Percentiles rank a stretch among this genome's conserved stretches.
These are phyloP conservation scores for Moesziomyces sp. DNA, from an alignment of 1,284 basidiomycete genomes.

Conservation along the genomic window DNA sequence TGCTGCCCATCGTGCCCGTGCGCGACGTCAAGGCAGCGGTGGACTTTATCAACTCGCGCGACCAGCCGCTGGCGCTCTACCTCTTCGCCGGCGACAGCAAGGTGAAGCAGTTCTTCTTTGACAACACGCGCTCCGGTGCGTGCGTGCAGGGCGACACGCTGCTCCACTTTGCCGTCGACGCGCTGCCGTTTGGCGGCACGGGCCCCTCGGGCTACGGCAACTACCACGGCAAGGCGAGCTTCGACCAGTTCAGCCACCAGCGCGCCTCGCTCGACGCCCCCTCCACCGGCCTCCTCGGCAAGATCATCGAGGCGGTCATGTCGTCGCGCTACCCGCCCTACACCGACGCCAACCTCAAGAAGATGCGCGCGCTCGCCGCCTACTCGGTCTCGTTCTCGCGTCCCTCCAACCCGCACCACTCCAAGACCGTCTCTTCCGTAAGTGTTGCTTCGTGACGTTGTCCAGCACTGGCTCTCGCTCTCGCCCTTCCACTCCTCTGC, in stretches of 20 bases:
- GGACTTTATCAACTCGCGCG: slow-evolving; percentile 70
- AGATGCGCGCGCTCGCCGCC: slow-evolving; percentile 46
- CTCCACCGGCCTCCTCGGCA: slow-evolving; percentile 62
- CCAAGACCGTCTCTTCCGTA: slow-evolving; percentile 40
- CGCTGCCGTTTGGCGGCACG: slow-evolving; percentile 72
- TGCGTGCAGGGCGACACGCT: slow-evolving; percentile 52
- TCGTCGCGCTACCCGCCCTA: slow-evolving; percentile 68
- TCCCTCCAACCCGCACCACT: slow-evolving; percentile 57
- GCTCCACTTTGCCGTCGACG: slow-evolving; percentile 71
- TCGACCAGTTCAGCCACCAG: slow-evolving; percentile 71
- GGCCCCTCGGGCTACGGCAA: slow-evolving; percentile 70
- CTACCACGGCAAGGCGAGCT: slow-evolving; percentile 71
- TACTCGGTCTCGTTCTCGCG: slow-evolving; percentile 46
- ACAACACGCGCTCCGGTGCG: slow-evolving; percentile 58
- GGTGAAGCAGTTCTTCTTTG: slow-evolving; percentile 73
- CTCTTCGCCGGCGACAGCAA: slow-evolving; percentile 76
- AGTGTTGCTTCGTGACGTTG: slow-evolving; percentile 16
- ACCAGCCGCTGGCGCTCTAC: slow-evolving; percentile 81
- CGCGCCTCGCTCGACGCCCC: slow-evolving; percentile 71
- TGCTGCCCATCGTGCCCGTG: slow-evolving; percentile 81
- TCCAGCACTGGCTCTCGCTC: too few relatives aligned
- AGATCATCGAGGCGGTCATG: slow-evolving; percentile 66
- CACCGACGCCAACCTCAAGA: slow-evolving; percentile 47
- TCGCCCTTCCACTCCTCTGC: not conserved
- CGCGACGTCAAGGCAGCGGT: slow-evolving; percentile 67